Conservation (phyloP, 768 basidiomycete genomes). For the Trametes gibbosa region DNA sequence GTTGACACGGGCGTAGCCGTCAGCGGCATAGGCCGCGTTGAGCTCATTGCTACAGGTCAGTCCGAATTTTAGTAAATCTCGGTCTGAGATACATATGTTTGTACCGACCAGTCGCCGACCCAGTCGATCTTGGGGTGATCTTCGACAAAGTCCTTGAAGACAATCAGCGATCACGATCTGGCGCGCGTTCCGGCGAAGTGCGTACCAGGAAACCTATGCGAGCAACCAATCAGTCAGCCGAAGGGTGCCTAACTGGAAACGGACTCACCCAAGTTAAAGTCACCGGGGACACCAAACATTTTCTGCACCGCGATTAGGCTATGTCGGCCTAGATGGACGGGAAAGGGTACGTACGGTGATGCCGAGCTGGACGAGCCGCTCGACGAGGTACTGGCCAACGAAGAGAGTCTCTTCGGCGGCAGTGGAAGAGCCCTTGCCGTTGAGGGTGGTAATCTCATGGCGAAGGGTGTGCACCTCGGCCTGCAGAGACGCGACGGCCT, state of each 20-base stretch:
- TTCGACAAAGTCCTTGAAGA: slow-evolving; percentile 73
- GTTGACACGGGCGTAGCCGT: slow-evolving; percentile 90
- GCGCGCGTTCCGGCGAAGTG: not conserved
- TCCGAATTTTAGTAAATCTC: not conserved
- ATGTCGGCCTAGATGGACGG: not conserved
- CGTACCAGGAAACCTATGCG: slow-evolving; percentile 45
- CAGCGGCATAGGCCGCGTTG: slow-evolving; percentile 87
- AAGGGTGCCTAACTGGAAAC: not conserved
- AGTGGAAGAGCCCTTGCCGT: slow-evolving; percentile 34
- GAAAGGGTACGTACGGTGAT: slow-evolving; percentile 46
- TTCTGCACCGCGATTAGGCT: slow-evolving; percentile 42
- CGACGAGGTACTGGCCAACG: slow-evolving; percentile 59
- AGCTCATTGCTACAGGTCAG: slow-evolving; percentile 64
- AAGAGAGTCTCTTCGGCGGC: slow-evolving; percentile 40
- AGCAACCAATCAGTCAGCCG: not conserved
- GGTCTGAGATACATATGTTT: not conserved
- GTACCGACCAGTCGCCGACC: slow-evolving; percentile 77
- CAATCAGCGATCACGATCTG: not conserved
- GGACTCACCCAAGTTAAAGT: slow-evolving; percentile 67
- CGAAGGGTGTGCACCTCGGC: slow-evolving; percentile 47
- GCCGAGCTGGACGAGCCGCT: slow-evolving; percentile 60
- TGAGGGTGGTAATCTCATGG: slow-evolving; percentile 43
- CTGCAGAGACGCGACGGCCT: slow-evolving; percentile 35
- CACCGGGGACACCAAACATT: slow-evolving; percentile 86
- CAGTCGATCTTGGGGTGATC: slow-evolving; percentile 75